phyloP scores from a whole-genome alignment of 306 rosid species.

The Vigna reflexopilosa region DNA sequence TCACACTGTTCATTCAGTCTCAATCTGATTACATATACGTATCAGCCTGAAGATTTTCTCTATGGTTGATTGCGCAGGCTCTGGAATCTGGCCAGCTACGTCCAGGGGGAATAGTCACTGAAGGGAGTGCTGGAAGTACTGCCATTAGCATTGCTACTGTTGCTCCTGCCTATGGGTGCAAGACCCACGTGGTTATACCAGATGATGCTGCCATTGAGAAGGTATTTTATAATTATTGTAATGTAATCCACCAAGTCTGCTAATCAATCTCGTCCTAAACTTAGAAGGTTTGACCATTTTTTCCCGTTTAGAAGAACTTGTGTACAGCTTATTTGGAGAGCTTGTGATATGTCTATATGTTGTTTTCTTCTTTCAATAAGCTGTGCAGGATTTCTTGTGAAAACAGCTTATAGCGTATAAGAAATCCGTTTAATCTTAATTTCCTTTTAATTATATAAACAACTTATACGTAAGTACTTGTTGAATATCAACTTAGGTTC shows the following conservation, averaged over 20 bases:
- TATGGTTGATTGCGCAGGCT: conserved; percentile 63
- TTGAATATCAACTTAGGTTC: no score
- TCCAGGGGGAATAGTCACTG: conserved; percentile 85
- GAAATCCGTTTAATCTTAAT: no score
- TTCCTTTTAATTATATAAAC: no score
- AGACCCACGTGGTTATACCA: conserved; percentile 88
- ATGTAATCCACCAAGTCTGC: background rate
- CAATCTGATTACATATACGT: background rate
- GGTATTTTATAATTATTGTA: conserved; percentile 46
- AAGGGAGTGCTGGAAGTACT: conserved; percentile 96
- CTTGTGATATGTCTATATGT: no score
- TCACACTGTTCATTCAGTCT: no score
- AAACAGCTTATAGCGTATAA: no score
- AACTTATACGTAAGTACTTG: no score
- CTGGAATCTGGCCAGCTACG: conserved; percentile 71
- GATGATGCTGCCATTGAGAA: conserved; percentile 97
- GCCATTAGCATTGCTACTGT: conserved; percentile 95
- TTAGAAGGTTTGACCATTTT: no score
- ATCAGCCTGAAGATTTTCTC: background rate
- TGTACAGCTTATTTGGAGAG: no score
- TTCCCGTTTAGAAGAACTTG: no score
- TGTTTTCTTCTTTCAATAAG: no score
- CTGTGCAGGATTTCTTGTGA: no score
- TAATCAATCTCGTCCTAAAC: background rate
- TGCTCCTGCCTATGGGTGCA: conserved; percentile 94